Conservation (phyloP, 148 eudicot genomes). For the Heliamphora exappendiculata region DNA sequence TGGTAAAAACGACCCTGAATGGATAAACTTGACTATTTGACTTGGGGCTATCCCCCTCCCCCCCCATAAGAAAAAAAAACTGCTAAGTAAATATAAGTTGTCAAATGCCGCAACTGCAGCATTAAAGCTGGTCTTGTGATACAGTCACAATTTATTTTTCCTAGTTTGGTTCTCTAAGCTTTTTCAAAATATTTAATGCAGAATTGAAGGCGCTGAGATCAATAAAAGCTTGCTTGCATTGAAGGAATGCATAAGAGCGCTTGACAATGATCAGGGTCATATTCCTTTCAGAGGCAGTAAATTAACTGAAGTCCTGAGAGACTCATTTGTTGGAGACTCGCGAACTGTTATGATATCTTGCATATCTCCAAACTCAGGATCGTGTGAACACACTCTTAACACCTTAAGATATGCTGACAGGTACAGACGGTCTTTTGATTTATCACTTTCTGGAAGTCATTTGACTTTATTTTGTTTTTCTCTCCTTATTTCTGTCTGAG, state of each 20-base stretch:
- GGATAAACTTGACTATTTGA: not conserved
- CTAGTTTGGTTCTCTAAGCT: not conserved
- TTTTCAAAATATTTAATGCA: conserved; percentile 20
- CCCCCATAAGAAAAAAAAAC: not conserved
- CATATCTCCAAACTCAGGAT: conserved; percentile 91
- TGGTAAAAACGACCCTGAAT: not conserved
- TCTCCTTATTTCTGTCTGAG: not conserved
- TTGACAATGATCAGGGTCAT: conserved; percentile 94
- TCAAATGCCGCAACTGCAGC: too few relatives aligned
- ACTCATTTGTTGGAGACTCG: conserved; percentile 97
- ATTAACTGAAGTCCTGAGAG: conserved; percentile 94
- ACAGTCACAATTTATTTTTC: not conserved
- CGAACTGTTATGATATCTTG: conserved; percentile 98
- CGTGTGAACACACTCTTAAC: conserved; percentile 94
- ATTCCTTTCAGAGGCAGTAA: conserved; percentile 98
- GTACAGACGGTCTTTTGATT: conserved; percentile 23
- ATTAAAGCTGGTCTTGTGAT: not conserved
- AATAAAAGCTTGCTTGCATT: conserved; percentile 97
- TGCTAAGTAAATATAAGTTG: not conserved
- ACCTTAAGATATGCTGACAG: conserved; percentile 98
- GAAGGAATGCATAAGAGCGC: conserved; percentile 98
- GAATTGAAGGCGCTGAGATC: conserved; percentile 99
- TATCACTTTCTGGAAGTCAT: not conserved
- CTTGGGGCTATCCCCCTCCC: not conserved
- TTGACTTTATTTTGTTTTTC: not conserved